These are phyloP conservation scores for Berkeleyomyces basicola DNA, from an alignment of 2,329 filamentous ascomycete species.

Conservation along the genomic window DNA sequence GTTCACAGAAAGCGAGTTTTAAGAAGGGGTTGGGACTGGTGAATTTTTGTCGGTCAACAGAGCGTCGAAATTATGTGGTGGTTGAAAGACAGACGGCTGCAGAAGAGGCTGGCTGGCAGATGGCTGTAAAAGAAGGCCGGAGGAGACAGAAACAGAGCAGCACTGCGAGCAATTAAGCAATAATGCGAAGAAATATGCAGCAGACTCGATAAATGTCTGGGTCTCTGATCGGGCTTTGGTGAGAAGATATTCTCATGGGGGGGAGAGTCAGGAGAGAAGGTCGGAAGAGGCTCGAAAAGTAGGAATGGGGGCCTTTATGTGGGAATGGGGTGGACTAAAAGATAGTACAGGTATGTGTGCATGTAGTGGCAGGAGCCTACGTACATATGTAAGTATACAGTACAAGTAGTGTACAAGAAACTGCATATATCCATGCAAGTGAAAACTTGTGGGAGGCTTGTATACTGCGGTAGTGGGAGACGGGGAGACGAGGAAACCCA, in stretches of 20 bases:
- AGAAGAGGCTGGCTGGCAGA: background rate
- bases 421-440: too few relatives aligned
- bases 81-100: background rate
- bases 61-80: conserved; percentile 1
- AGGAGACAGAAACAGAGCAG: background rate
- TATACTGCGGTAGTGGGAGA: too few relatives aligned
- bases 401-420: background rate
- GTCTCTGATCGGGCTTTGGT: background rate
- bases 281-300: background rate
- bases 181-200: background rate
- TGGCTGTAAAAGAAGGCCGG: background rate
- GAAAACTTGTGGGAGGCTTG: too few relatives aligned
- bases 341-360: background rate
- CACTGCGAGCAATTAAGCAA: background rate
- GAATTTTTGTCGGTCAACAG: background rate
- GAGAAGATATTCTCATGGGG: background rate
- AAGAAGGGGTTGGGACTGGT: background rate
- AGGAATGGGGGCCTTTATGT: conserved; percentile 1
- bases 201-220: background rate
- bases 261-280: background rate
- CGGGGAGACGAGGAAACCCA: too few relatives aligned
- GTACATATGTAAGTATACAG: background rate
- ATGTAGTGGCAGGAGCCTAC: background rate
- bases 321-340: background rate
- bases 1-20: background rate